Evolutionary conservation across 2,329 filamentous ascomycete genomes (phyloP), one percentile per base, ranked within the genome.

Genomic region (Fusarium algeriense): DNA sequence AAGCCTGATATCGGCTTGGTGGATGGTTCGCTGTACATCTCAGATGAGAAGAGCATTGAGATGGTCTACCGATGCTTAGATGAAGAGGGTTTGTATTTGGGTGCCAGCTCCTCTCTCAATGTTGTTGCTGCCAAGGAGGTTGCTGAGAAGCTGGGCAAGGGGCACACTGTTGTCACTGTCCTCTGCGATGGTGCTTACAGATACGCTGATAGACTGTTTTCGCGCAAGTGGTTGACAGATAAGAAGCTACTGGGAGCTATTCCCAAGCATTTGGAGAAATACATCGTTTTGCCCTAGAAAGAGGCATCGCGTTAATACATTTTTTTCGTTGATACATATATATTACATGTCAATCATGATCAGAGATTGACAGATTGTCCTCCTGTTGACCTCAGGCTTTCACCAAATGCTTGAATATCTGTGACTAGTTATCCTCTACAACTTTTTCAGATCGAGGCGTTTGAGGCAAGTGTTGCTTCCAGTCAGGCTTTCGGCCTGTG

Each of bases 61-160:
- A 98, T 98, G 96, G 94, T 99, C 46, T 99, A 98, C 84, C 87
- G 95, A 71, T 97, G 95, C 79, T 85, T 99, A 70, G 95, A 98
- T 77, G 94, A 98, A 83, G 96, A 99, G 80, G 96, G 96, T 4
- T 83, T 99, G 55, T 99, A 99, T 81, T 87, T 99, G 4, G 96
- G 96, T 69, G 96, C 96, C 40, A 97, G 94, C 83, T 97, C 93
- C 28, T 93, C 93, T 64, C 85, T 99, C 77, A 99, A 99, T 79
- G 96, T 99, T 17, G 96, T 95, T 10, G 96, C 96, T 2, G 96
- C 96, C 19, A 94, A 95, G 84, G 93, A 98, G 83, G 92, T 98
- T 34, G 96, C 96, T 1, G 90, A 96, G 86, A 93, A 93, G 83
- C 83, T 99, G 68, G 96, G 96, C 35, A 91, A 90, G 74, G 95